Conservation (phyloP, 257 asterid species). For the Sherardia arvensis region DNA sequence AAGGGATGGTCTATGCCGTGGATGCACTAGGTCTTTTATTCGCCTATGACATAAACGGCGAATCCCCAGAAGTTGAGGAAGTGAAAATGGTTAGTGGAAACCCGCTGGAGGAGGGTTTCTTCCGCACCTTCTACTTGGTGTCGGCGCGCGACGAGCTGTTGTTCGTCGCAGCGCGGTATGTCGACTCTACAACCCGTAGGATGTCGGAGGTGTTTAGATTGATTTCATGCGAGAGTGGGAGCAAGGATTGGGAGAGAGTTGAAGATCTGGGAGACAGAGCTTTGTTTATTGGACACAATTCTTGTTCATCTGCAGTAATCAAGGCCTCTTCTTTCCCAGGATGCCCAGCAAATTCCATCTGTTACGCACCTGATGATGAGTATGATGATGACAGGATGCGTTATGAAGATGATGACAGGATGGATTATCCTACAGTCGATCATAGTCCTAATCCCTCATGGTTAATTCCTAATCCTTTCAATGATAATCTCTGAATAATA, state of each 20-base stretch:
- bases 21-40: conserved; percentile 47
- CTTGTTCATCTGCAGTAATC: conserved; percentile 40
- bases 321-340: conserved; percentile 50
- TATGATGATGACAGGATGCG: too few species aligned
- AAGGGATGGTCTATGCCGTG: conserved; percentile 41
- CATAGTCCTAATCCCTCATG: too few species aligned
- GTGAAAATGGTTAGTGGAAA: conserved; percentile 27
- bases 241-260: conserved; percentile 45
- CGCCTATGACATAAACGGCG: conserved; percentile 41
- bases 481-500: too few species aligned
- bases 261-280: conserved; percentile 43
- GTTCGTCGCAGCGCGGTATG: too few species aligned
- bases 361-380: too few species aligned
- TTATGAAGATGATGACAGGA: too few species aligned
- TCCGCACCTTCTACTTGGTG: conserved; percentile 68
- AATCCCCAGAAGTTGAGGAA: conserved; percentile 22
- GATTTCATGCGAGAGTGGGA: conserved; percentile 30
- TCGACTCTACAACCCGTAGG: too few species aligned
- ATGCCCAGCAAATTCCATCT: conserved; percentile 56
- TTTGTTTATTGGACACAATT: conserved; percentile 62
- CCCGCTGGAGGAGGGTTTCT: conserved; percentile 44
- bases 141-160: conserved; percentile 55
- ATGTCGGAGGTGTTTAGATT: conserved; percentile 41
- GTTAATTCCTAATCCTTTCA: too few species aligned
- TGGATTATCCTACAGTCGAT: too few species aligned